A percentile compares a stretch with the other conserved stretches of the same genome.
Evolutionary conservation across 768 basidiomycete species (phyloP).

Genomic region (Rhodotorula kratochvilovae): DNA sequence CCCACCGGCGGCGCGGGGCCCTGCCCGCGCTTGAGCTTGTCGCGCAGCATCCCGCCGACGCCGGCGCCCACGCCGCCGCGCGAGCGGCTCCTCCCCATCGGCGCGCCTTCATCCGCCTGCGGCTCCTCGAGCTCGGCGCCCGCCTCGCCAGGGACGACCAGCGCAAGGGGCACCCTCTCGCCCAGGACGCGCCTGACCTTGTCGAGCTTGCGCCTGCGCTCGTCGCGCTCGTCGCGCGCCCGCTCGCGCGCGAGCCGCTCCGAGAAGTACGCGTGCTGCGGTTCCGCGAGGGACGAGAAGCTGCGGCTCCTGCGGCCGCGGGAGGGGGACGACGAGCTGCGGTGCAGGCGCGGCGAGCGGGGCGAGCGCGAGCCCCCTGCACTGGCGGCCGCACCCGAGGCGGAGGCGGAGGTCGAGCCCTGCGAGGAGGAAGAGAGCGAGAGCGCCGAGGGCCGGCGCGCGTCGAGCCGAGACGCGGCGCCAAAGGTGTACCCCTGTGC

Average conservation of each 20-base stretch:
- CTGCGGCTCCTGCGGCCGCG: neutral
- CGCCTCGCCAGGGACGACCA: neutral
- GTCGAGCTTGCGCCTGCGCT: conserved; percentile 29
- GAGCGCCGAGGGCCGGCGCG: conserved; percentile 6
- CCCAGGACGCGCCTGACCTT: conserved; percentile 33
- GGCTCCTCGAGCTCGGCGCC: neutral
- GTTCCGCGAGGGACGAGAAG: conserved; percentile 1
- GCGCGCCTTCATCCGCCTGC: neutral
- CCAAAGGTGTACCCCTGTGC: neutral
- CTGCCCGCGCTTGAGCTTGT: neutral
- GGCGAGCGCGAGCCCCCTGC: neutral
- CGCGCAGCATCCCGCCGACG: conserved; percentile 3
- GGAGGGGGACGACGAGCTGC: conserved; percentile 22
- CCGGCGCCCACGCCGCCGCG: neutral
- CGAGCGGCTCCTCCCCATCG: no score
- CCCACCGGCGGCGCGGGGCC: neutral
- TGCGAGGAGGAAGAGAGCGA: neutral
- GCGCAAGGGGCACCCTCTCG: conserved; percentile 21
- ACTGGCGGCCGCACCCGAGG: no score
- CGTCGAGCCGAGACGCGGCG: neutral
- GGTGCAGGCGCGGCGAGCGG: neutral
- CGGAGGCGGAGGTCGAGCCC: neutral
- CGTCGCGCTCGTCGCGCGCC: conserved; percentile 18
- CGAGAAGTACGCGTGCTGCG: neutral
- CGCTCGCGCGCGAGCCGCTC: neutral